phyloP scores from a whole-genome alignment of 139 green algal genomes.

The Volvox africanus region DNA sequence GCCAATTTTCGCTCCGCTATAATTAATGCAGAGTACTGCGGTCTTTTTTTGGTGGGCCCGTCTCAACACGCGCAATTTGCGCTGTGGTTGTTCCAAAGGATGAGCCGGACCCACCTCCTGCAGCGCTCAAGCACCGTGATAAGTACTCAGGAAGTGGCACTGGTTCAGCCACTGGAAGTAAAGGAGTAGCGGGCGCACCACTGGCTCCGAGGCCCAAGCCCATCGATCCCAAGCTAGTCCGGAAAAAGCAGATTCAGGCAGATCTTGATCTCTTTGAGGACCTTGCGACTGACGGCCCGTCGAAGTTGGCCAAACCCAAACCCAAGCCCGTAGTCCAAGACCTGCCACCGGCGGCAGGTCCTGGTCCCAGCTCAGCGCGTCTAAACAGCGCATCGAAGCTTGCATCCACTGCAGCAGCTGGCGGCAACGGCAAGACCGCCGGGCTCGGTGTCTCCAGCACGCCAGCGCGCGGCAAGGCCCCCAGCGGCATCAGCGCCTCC shows the following conservation, averaged over 20 bases:
- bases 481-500: not conserved
- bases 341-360: not conserved
- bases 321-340: not conserved
- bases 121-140: not conserved
- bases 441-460: not conserved
- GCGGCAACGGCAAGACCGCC: not conserved
- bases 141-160: not conserved
- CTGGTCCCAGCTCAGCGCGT: not conserved
- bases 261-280: constrained; percentile 46
- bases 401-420: not conserved
- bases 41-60: constrained; percentile 37
- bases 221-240: constrained; percentile 35
- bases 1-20: too few relatives aligned
- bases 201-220: constrained; percentile 17
- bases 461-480: not conserved
- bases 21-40: constrained; percentile 10
- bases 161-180: not conserved
- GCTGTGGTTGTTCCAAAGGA: not conserved
- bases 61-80: constrained; percentile 18
- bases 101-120: constrained; percentile 16
- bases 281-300: constrained; percentile 14
- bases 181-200: not conserved
- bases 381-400: not conserved
- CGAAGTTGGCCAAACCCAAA: constrained; percentile 10
- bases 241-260: constrained; percentile 15